phyloP scores from a whole-genome alignment of 495 filamentous ascomycete species.

The Oleoguttula mirabilis region DNA sequence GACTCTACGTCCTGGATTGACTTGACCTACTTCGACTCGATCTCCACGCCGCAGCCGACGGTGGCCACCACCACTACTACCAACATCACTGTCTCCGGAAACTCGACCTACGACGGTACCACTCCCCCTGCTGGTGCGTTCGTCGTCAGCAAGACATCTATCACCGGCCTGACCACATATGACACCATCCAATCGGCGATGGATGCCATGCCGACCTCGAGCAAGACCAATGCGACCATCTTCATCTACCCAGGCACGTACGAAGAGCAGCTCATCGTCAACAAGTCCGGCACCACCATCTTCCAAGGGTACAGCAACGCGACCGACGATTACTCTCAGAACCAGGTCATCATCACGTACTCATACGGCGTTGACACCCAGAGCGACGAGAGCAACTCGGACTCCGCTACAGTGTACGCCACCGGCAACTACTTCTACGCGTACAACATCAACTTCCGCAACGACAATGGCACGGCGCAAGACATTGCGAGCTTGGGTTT shows the following conservation, averaged over 20 bases:
- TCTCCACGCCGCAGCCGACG: conserved; percentile 10
- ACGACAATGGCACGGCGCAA: conserved; percentile 35
- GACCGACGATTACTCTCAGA: conserved; percentile 19
- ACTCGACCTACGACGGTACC: conserved; percentile 18
- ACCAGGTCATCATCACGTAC: conserved; percentile 21
- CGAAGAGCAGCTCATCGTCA: conserved; percentile 27
- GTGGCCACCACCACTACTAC: neutral
- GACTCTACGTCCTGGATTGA: conserved; percentile 16
- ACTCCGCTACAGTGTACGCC: conserved; percentile 22
- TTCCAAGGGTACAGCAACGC: conserved; percentile 24
- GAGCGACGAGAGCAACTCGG: conserved; percentile 22
- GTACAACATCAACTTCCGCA: conserved; percentile 52
- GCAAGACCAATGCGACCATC: conserved; percentile 19
- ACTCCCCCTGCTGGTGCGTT: conserved; percentile 22
- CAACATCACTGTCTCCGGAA: conserved; percentile 9
- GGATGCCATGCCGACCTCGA: conserved; percentile 10
- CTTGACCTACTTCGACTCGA: conserved; percentile 14
- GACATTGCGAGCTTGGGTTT: conserved; percentile 25
- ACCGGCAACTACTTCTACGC: conserved; percentile 35
- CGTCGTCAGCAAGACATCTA: conserved; percentile 24
- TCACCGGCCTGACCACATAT: conserved; percentile 23
- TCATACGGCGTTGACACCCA: conserved; percentile 24
- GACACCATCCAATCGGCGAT: conserved; percentile 16
- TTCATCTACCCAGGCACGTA: conserved; percentile 27
- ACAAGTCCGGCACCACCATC: conserved; percentile 23